Evolutionary conservation across 1,139 yeast genomes (phyloP).

Genomic region (Debaryomyces sp.): DNA sequence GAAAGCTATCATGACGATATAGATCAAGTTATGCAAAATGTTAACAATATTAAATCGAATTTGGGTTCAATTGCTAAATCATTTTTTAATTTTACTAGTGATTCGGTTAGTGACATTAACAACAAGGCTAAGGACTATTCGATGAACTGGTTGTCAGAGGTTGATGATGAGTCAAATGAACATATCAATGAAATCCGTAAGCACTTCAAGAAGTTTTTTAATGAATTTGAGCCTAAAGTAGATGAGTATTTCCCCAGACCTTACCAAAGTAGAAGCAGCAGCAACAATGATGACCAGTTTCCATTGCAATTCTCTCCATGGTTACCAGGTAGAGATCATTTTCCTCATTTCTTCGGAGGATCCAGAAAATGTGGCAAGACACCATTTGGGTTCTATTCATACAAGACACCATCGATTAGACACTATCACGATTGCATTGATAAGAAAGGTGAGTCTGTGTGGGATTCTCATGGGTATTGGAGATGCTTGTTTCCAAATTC

Average conservation of each 20-base stretch:
- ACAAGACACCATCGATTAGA: slow-evolving; percentile 62
- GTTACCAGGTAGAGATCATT: slow-evolving; percentile 6
- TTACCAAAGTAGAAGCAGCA: slow-evolving; percentile 13
- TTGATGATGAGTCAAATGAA: slow-evolving; percentile 9
- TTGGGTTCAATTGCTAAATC: slow-evolving; percentile 19
- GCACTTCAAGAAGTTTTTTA: slow-evolving; percentile 9
- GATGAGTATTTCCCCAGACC: slow-evolving; percentile 12
- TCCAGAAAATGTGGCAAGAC: slow-evolving; percentile 22
- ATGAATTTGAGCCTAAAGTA: slow-evolving; percentile 6
- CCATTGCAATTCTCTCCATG: slow-evolving; percentile 3
- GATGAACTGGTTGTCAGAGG: slow-evolving; percentile 19
- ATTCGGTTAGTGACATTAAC: slow-evolving; percentile 27
- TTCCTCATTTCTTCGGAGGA: slow-evolving; percentile 15
- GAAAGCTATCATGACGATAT: slow-evolving; percentile 13
- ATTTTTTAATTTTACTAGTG: slow-evolving; percentile 25
- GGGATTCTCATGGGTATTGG: slow-evolving; percentile 87
- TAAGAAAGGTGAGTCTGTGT: slow-evolving; percentile 67
- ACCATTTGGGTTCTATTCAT: slow-evolving; percentile 56
- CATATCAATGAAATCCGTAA: slow-evolving; percentile 8
- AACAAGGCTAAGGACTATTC: slow-evolving; percentile 25
- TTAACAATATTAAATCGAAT: slow-evolving; percentile 21
- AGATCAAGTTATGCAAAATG: slow-evolving; percentile 22
- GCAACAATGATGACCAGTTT: slow-evolving; percentile 8
- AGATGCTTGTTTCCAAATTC: slow-evolving; percentile 77
- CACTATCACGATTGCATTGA: slow-evolving; percentile 66